Evolutionary conservation across 164 flowering plant species (phyloP).

Genomic region (Litsea cubeba): DNA sequence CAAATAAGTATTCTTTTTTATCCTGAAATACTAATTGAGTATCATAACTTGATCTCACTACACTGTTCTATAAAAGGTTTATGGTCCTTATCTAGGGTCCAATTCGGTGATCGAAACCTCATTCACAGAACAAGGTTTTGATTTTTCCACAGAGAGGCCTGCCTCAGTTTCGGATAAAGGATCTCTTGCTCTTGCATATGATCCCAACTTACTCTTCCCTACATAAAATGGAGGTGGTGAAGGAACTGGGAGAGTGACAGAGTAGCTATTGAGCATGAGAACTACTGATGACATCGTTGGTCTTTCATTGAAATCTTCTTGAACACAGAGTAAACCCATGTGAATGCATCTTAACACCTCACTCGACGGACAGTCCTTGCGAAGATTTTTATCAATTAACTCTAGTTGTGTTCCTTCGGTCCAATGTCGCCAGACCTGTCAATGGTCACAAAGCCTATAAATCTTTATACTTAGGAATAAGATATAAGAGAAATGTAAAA

Average conservation of each 20-base stretch:
- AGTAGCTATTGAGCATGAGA: constrained; percentile 19
- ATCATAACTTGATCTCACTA: too few species aligned
- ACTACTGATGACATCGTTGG: neutral
- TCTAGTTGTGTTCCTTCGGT: neutral
- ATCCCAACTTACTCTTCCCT: constrained; percentile 1
- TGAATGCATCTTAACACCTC: constrained; percentile 12
- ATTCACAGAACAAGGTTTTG: neutral
- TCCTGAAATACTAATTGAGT: too few species aligned
- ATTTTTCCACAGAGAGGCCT: neutral
- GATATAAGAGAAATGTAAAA: neutral
- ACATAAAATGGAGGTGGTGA: constrained; percentile 23
- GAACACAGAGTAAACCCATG: constrained; percentile 8
- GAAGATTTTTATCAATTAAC: neutral
- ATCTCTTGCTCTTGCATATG: too few species aligned
- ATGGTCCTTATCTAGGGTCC: neutral
- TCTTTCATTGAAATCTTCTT: constrained; percentile 2
- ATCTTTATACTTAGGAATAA: neutral
- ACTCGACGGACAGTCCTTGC: neutral
- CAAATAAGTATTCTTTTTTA: too few species aligned
- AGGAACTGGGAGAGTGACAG: constrained; percentile 24
- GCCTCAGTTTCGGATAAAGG: neutral
- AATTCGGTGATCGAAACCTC: neutral
- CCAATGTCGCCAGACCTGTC: constrained; percentile 8
- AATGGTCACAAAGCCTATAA: neutral
- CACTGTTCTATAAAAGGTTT: too few species aligned